Base-by-base conservation (phyloP, 352 stramenopile genomes). In the Phytophthora hibernalis region DNA sequence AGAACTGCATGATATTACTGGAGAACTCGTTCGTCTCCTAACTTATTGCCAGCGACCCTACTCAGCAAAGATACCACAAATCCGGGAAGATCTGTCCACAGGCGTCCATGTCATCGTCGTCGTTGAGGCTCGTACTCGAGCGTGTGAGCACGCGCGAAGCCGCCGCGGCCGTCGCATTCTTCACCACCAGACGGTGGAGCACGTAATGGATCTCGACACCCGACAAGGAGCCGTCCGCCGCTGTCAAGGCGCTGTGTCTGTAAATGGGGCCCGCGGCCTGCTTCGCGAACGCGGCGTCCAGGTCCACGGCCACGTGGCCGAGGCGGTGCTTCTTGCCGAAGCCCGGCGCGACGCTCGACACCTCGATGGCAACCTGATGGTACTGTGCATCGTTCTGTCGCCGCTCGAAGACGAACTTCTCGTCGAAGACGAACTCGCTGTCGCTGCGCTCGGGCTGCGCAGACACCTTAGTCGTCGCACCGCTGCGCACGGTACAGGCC, bases 21-120 rank as follows among this genome's bases (percentile, higher is more conserved):
- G 31, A 65, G 58, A 50, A 9, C 56, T 62, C 30, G 48, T 45
- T 50, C 33, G 13, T 50, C 42, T 45, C 13, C 43, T 69, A 53
- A 68, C 21, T 70, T 74, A 67, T 22, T 50, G 31, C 18, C 26
- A 49, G 20, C 52, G 24, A 67, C 28, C 24, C n/a, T 30, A 24
- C 49, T 61, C 60, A 82, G 53, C 75, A 77, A 56, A 84, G 65
- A 73, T 85, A 85, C 76, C 76, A 85, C 26, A 85, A 70, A 68
- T 73, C 57, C 3, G 76, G 71, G 49, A 85, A 82, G 37, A 79
- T 77, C 60, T 76, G 70, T 30, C 76, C 76, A 15, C 65, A 82
- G 21, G 61, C 71, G 53, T 78, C 74, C 59, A 85, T 81, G 58
- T 82, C 76, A 55, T 74, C 74, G 59, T 79, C 74, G 60, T 85